phyloP scores from a whole-genome alignment of 2,329 filamentous ascomycete genomes.

The Tolypocladium amazonense region DNA sequence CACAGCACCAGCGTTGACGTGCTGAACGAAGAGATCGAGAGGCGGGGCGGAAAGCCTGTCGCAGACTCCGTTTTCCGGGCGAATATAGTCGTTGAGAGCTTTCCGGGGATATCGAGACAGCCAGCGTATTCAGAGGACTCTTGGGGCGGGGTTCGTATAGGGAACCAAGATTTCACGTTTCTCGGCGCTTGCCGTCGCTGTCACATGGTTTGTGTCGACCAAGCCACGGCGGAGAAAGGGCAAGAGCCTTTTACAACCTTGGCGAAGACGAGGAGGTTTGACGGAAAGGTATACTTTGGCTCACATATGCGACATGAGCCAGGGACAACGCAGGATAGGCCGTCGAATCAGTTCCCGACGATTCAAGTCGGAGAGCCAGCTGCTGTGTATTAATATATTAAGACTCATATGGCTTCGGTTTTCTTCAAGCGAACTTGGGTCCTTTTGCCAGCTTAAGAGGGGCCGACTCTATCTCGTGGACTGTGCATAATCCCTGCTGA shows the following conservation, averaged over 20 bases:
- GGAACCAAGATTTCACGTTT: conserved; percentile 53
- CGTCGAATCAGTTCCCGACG: conserved; percentile 20
- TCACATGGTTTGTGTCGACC: conserved; percentile 94
- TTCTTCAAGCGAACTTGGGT: neutral
- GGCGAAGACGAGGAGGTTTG: conserved; percentile 72
- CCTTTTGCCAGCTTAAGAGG: neutral
- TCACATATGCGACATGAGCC: conserved; percentile 57
- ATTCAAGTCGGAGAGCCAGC: conserved; percentile 40
- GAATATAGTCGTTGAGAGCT: conserved; percentile 62
- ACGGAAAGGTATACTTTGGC: conserved; percentile 83
- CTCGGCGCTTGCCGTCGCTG: conserved; percentile 80
- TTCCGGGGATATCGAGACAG: conserved; percentile 27
- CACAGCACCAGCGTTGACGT: conserved; percentile 68
- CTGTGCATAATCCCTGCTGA: neutral
- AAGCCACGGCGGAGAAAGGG: conserved; percentile 64
- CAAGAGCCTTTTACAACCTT: conserved; percentile 85
- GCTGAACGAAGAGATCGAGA: conserved; percentile 62
- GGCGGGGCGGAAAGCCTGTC: conserved; percentile 51
- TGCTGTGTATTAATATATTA: conserved; percentile 7
- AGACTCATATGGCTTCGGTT: neutral
- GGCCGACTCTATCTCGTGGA: neutral
- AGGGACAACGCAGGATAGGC: conserved; percentile 1
- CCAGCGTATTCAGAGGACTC: conserved; percentile 67
- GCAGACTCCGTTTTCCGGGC: conserved; percentile 72
- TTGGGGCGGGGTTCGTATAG: conserved; percentile 62